A percentile compares a stretch with the other conserved stretches of the same genome.
Evolutionary conservation across 176 grass and related monocot species (phyloP).

Genomic region (Cymbopogon citratus): DNA sequence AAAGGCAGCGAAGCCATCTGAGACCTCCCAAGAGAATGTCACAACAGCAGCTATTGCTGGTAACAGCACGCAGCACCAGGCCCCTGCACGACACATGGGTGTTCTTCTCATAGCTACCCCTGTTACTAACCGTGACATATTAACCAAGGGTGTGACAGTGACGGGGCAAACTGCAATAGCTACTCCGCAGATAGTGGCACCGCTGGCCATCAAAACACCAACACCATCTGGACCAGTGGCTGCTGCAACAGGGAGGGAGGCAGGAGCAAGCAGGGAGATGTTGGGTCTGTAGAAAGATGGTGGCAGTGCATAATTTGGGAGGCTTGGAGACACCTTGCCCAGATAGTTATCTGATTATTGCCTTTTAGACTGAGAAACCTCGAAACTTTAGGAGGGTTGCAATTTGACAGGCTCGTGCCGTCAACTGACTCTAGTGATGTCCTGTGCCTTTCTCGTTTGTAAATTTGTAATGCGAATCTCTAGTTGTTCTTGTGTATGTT

Average conservation of each 20-base stretch:
- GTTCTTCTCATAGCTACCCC: neutral
- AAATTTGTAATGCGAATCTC: neutral
- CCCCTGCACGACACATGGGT: conserved; percentile 4
- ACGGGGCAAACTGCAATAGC: neutral
- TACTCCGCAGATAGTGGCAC: neutral
- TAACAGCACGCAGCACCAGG: neutral
- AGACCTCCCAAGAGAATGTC: neutral
- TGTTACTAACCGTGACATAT: conserved; percentile 1
- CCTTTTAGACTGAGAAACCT: neutral
- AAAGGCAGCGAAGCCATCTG: neutral
- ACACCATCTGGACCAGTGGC: neutral
- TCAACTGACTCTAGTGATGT: conserved; percentile 2
- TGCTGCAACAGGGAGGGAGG: conserved; percentile 2
- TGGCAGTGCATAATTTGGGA: neutral
- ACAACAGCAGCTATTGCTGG: conserved; percentile 23
- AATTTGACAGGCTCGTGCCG: conserved; percentile 13
- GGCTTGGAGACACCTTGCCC: neutral
- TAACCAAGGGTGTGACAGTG: conserved; percentile 9
- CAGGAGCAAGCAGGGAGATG: neutral
- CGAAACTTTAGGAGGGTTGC: neutral
- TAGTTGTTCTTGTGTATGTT: conserved; percentile 7
- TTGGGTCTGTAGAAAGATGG: conserved; percentile 19
- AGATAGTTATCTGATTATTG: conserved; percentile 15
- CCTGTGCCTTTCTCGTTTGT: neutral
- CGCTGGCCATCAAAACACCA: conserved; percentile 22